phyloP scores from a whole-genome alignment of 2,329 filamentous ascomycete genomes.

The Penicillium concentricum region DNA sequence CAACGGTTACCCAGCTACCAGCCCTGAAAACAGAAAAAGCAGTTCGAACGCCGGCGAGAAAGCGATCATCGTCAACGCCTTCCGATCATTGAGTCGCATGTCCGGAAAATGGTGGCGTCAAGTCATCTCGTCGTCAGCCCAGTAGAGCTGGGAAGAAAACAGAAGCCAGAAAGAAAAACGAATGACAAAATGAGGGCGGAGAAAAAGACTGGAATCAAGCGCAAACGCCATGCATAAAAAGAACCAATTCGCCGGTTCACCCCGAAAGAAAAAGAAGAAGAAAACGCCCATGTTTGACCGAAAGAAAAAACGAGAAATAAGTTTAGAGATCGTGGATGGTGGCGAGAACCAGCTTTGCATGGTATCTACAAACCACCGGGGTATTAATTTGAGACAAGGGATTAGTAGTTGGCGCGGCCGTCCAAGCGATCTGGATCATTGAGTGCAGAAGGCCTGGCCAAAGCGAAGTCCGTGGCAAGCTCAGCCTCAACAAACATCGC shows the following conservation, averaged over 20 bases:
- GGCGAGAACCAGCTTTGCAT: neutral
- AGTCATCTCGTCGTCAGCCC: slow-evolving; percentile 22
- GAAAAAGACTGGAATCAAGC: neutral
- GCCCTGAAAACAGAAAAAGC: slow-evolving; percentile 11
- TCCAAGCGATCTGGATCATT: slow-evolving; percentile 16
- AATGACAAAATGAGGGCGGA: slow-evolving; percentile 9
- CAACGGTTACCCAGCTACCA: neutral
- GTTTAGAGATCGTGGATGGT: slow-evolving; percentile 13
- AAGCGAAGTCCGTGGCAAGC: slow-evolving; percentile 60
- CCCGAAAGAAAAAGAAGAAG: slow-evolving; percentile 2
- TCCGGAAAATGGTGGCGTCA: slow-evolving; percentile 20
- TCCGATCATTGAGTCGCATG: slow-evolving; percentile 17
- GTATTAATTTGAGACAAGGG: neutral
- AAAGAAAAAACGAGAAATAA: slow-evolving; percentile 4
- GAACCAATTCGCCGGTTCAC: slow-evolving; percentile 12
- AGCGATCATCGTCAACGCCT: slow-evolving; percentile 21
- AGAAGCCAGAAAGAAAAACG: slow-evolving; percentile 6
- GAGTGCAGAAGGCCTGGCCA: slow-evolving; percentile 40
- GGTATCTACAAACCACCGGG: neutral
- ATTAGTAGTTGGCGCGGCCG: slow-evolving; percentile 20
- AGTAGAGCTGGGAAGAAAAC: slow-evolving; percentile 9
- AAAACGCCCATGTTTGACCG: slow-evolving; percentile 10
- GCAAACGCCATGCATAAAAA: slow-evolving; percentile 11
- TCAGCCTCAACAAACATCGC: slow-evolving; percentile 77
- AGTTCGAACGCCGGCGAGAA: slow-evolving; percentile 15